Base-by-base conservation (phyloP, 2,329 filamentous ascomycete genomes). In the Chaetomiaceae sp. region DNA sequence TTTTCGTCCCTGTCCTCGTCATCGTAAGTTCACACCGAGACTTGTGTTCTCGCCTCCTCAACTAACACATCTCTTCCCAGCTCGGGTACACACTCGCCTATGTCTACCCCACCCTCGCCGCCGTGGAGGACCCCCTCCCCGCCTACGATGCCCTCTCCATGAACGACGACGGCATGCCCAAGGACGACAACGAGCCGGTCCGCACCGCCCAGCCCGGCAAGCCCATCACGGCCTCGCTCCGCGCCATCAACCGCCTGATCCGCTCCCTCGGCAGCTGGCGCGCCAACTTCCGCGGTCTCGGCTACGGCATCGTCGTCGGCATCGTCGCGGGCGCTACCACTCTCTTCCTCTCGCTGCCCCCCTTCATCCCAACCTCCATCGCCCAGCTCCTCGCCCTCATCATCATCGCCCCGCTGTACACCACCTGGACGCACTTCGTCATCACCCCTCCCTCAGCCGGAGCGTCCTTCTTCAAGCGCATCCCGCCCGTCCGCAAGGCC, bases 401-500 rank as follows among this genome's bases (percentile, higher is more conserved):
- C 20, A 69, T 80, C 19, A 74, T 88, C 29, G 80, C 86, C 34
- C 87, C 87, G 64, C 69, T 92, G 55, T 80, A 83, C 67, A 81
- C 91, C 61, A 80, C 83, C 49, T 96, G 91, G 90, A 88, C 91
- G 3, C 90, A 96, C 69, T 85, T 88, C 64, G 82, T 95, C 67
- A 91, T 96, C 66, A 85, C 89, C 2, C 76, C 82, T 49, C 82
- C 84, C 5, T n/a, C n/a, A n/a, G 85, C 80, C 53, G 66, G 75
- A 44, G 79, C 81, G 67, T 73, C 72, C 61, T 90, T 86, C 75
- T 88, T 80, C 71, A 74, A 78, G 64, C 87, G 89, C 53, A 78
- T 95, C 47, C 85, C 87, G 15, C 72, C 82, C 42, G 81, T 83
- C 68, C 76, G 77, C 61, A 77, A 76, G 65, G 77, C 82, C 47